Evolutionary conservation across 2,329 filamentous ascomycete genomes (phyloP).

Genomic region (Monilinia fructicola): DNA sequence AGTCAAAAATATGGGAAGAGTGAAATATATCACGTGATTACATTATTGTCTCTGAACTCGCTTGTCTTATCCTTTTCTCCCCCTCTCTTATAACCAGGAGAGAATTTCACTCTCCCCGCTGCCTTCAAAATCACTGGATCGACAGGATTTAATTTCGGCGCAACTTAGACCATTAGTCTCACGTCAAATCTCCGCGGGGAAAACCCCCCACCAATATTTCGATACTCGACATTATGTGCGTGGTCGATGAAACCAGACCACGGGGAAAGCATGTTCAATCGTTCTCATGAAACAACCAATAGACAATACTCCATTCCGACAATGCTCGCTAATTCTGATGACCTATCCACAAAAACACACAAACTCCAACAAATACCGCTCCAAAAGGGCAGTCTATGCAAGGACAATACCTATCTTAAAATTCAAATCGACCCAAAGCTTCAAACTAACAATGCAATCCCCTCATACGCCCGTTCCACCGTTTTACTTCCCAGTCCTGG

Average conservation of each 20-base stretch:
- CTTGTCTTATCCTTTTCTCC: neutral
- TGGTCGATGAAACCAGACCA: neutral
- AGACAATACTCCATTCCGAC: conserved; percentile 21
- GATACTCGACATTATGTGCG: conserved; percentile 6
- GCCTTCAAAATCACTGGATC: conserved; percentile 11
- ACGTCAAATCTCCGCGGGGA: neutral
- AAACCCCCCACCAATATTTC: neutral
- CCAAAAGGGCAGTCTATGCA: conserved; percentile 23
- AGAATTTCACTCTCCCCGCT: neutral
- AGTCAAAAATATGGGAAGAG: neutral
- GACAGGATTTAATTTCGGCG: neutral
- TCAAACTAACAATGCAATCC: conserved; percentile 36
- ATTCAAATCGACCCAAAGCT: conserved; percentile 8
- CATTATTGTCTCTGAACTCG: neutral
- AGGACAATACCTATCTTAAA: conserved; percentile 21
- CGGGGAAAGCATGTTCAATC: neutral
- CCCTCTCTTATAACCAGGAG: neutral
- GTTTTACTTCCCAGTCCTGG: conserved; percentile 58
- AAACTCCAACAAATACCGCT: conserved; percentile 24
- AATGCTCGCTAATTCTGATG: conserved; percentile 15
- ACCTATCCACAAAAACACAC: conserved; percentile 8
- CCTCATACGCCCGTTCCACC: conserved; percentile 53
- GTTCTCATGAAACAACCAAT: conserved; percentile 5
- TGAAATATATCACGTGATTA: neutral
- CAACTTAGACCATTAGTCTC: neutral